phyloP scores from a whole-genome alignment of 805 yeast species.

The Suhomyces sp. region DNA sequence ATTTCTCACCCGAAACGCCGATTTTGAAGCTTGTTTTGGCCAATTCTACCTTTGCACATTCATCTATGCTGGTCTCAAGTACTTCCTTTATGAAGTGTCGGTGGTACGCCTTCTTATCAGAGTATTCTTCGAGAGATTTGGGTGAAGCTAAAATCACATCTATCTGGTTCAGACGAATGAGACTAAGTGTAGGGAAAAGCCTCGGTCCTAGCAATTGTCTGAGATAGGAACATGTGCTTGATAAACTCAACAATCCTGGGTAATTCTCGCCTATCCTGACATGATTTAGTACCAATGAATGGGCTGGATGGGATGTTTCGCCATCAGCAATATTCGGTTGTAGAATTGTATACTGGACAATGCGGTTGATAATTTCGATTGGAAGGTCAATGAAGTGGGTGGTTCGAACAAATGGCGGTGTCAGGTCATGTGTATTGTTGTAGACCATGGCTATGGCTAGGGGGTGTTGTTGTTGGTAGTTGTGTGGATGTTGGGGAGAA shows the following conservation, averaged over 20 bases:
- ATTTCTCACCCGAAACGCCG: constrained; percentile 13
- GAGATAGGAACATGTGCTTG: constrained; percentile 24
- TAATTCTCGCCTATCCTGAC: neutral
- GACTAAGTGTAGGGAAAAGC: constrained; percentile 22
- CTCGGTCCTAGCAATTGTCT: constrained; percentile 20
- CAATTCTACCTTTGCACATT: constrained; percentile 18
- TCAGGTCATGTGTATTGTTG: no score
- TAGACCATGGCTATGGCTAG: no score
- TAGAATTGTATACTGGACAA: no score
- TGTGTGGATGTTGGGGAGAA: no score
- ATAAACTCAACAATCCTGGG: constrained; percentile 17
- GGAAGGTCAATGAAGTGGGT: no score
- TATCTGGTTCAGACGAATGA: constrained; percentile 25
- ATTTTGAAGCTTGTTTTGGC: constrained; percentile 18
- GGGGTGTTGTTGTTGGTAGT: no score
- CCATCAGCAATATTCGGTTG: no score
- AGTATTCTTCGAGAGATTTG: constrained; percentile 18
- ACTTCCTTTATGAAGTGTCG: constrained; percentile 21
- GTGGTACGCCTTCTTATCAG: constrained; percentile 15
- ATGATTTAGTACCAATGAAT: constrained; percentile 4
- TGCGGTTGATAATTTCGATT: no score
- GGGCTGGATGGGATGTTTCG: no score
- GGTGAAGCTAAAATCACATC: constrained; percentile 27
- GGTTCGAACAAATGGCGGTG: no score
- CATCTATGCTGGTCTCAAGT: constrained; percentile 13